These are phyloP conservation scores for Artemisia annua DNA, from an alignment of 129 eudicot genomes.

Conservation along the genomic window DNA sequence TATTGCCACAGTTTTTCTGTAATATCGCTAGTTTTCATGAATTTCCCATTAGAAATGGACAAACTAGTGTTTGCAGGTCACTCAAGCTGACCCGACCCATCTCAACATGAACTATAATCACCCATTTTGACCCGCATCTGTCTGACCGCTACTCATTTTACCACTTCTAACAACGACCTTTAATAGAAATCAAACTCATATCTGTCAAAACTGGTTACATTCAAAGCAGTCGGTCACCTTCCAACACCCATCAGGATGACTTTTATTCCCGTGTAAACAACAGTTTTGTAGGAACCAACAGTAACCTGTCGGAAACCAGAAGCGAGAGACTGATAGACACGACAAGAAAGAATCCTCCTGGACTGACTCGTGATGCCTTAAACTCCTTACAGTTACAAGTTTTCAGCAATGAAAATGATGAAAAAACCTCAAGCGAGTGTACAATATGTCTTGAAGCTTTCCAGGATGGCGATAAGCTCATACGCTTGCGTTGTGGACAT, in stretches of 20 bases:
- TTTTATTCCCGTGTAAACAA: not conserved
- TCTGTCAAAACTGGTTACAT: constrained; percentile 24
- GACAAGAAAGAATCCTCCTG: constrained; percentile 40
- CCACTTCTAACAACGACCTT: not conserved
- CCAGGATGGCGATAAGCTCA: constrained; percentile 51
- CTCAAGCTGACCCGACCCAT: no score
- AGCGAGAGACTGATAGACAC: constrained; percentile 16
- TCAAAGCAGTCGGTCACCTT: constrained; percentile 36
- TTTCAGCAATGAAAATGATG: constrained; percentile 24
- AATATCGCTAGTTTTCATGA: no score
- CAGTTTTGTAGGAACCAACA: not conserved
- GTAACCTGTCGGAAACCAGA: constrained; percentile 24
- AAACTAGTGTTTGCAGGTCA: no score
- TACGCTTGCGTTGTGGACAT: constrained; percentile 60
- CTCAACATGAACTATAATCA: no score
- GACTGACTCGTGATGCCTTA: constrained; percentile 50
- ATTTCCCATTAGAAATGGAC: no score
- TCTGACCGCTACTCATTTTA: not conserved
- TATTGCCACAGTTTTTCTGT: no score
- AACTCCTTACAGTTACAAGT: constrained; percentile 42
- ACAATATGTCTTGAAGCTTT: constrained; percentile 80
- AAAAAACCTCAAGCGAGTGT: constrained; percentile 50
- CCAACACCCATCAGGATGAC: constrained; percentile 28
- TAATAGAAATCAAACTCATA: no score
- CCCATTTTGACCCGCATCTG: no score